phyloP scores from a whole-genome alignment of 768 basidiomycete genomes.

The Clathrus columnatus region DNA sequence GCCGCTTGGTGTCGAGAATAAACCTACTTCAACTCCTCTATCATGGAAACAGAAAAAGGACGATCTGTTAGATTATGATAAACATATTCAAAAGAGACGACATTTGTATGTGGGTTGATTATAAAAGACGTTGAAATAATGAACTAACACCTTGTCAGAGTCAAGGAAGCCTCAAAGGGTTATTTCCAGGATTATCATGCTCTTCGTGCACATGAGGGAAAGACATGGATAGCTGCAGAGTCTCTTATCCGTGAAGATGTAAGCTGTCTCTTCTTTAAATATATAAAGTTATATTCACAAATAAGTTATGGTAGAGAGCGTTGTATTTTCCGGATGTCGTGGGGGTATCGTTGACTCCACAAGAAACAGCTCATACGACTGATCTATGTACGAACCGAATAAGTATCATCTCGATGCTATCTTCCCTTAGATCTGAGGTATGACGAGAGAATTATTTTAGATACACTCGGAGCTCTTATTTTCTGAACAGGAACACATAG shows the following conservation, averaged over 20 bases:
- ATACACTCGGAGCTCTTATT: not conserved
- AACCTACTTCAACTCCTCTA: constrained; percentile 51
- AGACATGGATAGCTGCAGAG: constrained; percentile 88
- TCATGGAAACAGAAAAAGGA: constrained; percentile 55
- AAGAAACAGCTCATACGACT: constrained; percentile 61
- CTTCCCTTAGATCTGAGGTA: constrained; percentile 84
- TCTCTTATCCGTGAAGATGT: constrained; percentile 89
- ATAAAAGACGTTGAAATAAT: not conserved
- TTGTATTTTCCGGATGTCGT: constrained; percentile 83
- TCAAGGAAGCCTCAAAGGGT: constrained; percentile 62
- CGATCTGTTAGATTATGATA: constrained; percentile 64
- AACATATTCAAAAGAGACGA: constrained; percentile 58
- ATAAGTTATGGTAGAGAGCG: constrained; percentile 57
- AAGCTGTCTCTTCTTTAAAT: constrained; percentile 24
- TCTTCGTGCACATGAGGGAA: constrained; percentile 77
- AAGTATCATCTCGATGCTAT: constrained; percentile 74
- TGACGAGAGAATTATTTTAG: constrained; percentile 13
- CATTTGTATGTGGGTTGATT: constrained; percentile 37
- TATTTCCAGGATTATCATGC: constrained; percentile 86
- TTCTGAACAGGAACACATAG: constrained; percentile 57
- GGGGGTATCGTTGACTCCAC: constrained; percentile 57
- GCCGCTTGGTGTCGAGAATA: constrained; percentile 69
- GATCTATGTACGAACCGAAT: constrained; percentile 67
- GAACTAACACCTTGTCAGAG: constrained; percentile 24
- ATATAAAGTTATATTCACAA: not conserved